Conservation (phyloP, 2,329 filamentous ascomycete genomes). For the Ambrosiella beaveri region DNA sequence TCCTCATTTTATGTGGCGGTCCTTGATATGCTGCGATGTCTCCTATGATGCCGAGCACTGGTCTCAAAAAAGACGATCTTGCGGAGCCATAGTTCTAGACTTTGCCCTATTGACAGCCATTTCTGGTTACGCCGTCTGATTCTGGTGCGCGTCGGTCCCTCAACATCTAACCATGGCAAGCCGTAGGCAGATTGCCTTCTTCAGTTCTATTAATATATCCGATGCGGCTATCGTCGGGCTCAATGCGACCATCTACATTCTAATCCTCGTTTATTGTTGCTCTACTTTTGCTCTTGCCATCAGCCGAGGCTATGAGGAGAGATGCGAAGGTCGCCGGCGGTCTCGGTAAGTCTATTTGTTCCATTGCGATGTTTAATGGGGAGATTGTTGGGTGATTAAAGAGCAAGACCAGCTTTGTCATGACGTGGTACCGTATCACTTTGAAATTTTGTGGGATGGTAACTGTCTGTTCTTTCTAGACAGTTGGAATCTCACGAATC, state of each 20-base stretch:
- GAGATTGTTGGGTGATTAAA: not conserved
- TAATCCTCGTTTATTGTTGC: slow-evolving; percentile 11
- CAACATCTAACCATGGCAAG: slow-evolving; percentile 3
- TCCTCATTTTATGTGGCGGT: slow-evolving; percentile 21
- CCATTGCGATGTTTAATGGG: not conserved
- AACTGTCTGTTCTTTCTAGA: not conserved
- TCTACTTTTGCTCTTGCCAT: slow-evolving; percentile 15
- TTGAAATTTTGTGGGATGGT: not conserved
- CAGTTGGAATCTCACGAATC: not conserved
- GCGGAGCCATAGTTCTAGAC: slow-evolving; percentile 4
- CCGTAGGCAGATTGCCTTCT: slow-evolving; percentile 20
- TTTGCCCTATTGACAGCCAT: slow-evolving; percentile 17
- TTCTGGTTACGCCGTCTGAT: slow-evolving; percentile 20
- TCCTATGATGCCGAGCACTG: slow-evolving; percentile 16
- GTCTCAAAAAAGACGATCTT: not conserved
- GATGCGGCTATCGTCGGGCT: slow-evolving; percentile 18
- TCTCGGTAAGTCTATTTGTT: not conserved
- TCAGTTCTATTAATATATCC: slow-evolving; percentile 18
- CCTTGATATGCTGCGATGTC: slow-evolving; percentile 19
- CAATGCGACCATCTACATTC: slow-evolving; percentile 19
- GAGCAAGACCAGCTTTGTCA: slow-evolving; percentile 2
- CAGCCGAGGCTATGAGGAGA: not conserved
- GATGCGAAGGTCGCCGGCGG: not conserved
- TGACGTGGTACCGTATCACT: slow-evolving; percentile 1
- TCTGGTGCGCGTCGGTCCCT: slow-evolving; percentile 18